Conservation (phyloP, 306 rosid species). For the cucumber (Cucumis sativus) region DNA sequence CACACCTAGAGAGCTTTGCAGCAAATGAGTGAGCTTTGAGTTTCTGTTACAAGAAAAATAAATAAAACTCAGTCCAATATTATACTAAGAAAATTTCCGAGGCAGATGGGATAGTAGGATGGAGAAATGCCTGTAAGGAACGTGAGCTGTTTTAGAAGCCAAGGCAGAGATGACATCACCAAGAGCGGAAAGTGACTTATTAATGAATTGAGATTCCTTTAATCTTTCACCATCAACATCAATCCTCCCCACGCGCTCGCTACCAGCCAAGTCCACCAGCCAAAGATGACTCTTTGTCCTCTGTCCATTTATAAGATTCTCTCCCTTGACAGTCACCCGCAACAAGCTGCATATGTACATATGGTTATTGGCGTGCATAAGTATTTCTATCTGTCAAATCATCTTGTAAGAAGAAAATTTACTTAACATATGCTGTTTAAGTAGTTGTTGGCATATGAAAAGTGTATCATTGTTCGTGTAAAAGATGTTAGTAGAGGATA, state of each 20-base stretch:
- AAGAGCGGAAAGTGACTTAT: slow-evolving; percentile 90
- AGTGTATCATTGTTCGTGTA: not conserved
- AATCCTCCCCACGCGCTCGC: slow-evolving; percentile 93
- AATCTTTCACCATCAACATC: slow-evolving; percentile 97
- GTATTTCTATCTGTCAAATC: not conserved
- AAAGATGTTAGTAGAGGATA: not conserved
- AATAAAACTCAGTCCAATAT: slow-evolving; percentile 5
- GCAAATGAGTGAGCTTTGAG: slow-evolving; percentile 89
- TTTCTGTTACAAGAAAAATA: slow-evolving; percentile 45
- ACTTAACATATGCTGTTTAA: not conserved
- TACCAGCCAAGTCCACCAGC: slow-evolving; percentile 98
- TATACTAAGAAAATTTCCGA: slow-evolving; percentile 5
- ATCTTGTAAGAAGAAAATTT: not conserved
- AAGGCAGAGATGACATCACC: slow-evolving; percentile 95
- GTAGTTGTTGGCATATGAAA: not conserved
- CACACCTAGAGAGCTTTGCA: slow-evolving; percentile 92
- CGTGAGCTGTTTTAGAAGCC: slow-evolving; percentile 77
- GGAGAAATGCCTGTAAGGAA: slow-evolving; percentile 72
- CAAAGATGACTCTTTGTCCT: slow-evolving; percentile 84
- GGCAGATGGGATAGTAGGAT: not conserved
- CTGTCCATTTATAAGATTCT: slow-evolving; percentile 63
- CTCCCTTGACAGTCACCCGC: slow-evolving; percentile 72
- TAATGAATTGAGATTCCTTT: slow-evolving; percentile 92
- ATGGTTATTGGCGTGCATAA: slow-evolving; percentile 2
- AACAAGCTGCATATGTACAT: slow-evolving; percentile 60